Conservation (phyloP, 305 asterid species). For the Withania somnifera region DNA sequence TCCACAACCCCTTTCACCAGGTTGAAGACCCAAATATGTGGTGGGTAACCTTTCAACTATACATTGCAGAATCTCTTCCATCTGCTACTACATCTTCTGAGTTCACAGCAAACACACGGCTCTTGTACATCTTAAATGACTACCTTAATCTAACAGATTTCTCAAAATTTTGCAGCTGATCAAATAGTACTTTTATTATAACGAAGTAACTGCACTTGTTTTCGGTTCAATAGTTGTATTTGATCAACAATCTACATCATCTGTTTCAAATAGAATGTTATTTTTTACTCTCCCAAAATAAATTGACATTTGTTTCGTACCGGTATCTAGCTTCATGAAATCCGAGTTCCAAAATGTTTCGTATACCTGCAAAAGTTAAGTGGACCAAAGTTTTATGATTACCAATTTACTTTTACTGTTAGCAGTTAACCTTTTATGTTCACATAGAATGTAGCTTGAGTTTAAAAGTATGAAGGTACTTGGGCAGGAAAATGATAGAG, state of each 20-base stretch:
- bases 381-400: neutral
- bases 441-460: neutral
- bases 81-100: neutral
- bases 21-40: neutral
- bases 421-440: neutral
- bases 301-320: neutral
- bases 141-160: neutral
- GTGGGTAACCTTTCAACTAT: neutral
- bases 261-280: neutral
- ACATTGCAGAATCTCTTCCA: neutral
- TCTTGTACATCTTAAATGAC: neutral
- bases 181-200: neutral
- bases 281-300: neutral
- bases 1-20: neutral
- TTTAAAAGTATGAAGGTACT: neutral
- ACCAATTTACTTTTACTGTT: neutral
- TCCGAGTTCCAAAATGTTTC: neutral
- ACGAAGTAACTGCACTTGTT: neutral
- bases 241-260: neutral
- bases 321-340: neutral
- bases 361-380: neutral
- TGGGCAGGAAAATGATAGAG: neutral
- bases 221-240: neutral
- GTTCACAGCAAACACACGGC: neutral
- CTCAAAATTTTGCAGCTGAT: neutral